Conservation (phyloP, 352 stramenopile genomes). For the Phytopythium chamaehyphon region DNA sequence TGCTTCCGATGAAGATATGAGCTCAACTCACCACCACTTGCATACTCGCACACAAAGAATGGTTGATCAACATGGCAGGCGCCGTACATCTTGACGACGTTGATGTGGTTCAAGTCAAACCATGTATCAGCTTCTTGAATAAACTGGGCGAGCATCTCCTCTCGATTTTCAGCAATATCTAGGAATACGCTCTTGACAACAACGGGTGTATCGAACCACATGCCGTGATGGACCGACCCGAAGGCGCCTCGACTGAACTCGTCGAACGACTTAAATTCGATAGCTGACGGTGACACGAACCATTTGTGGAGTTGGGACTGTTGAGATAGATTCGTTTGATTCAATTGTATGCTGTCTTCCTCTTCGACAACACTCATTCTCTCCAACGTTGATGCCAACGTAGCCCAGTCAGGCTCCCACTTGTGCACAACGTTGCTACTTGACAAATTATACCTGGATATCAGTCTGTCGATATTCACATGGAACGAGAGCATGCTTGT, state of each 20-base stretch:
- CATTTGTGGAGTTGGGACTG: constrained; percentile 14
- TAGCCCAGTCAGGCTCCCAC: too few species aligned
- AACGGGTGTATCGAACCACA: constrained; percentile 22
- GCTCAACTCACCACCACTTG: not conserved
- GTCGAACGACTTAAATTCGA: constrained; percentile 9
- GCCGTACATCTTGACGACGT: constrained; percentile 20
- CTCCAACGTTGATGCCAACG: too few species aligned
- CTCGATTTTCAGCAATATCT: not conserved
- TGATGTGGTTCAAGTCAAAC: constrained; percentile 11
- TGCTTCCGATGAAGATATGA: not conserved
- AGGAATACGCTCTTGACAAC: constrained; percentile 5
- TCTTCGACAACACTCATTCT: too few species aligned
- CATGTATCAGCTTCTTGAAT: constrained; percentile 14
- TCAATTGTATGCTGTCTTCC: too few species aligned
- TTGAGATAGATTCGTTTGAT: not conserved
- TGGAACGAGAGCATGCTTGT: too few species aligned
- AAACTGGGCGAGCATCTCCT: constrained; percentile 1
- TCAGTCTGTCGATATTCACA: too few species aligned
- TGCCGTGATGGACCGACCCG: constrained; percentile 16
- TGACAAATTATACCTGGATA: too few species aligned
- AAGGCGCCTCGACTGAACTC: constrained; percentile 15
- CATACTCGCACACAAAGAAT: constrained; percentile 13
- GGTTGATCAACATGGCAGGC: constrained; percentile 11
- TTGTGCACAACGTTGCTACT: too few species aligned
- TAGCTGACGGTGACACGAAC: constrained; percentile 27